phyloP scores from a whole-genome alignment of 2,329 filamentous ascomycete species.

The Ploettnerulaceae sp. region DNA sequence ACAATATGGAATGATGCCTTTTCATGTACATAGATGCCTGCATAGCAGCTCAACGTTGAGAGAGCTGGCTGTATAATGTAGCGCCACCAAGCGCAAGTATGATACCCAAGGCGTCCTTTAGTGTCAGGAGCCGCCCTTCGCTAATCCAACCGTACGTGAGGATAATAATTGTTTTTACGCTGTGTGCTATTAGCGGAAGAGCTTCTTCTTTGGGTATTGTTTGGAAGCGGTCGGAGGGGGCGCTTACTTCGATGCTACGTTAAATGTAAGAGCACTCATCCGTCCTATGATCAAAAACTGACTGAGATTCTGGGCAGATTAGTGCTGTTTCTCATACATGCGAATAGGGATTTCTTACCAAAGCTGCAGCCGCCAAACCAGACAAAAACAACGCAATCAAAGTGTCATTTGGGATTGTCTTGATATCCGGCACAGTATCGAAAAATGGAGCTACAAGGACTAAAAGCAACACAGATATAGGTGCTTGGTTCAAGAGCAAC shows the following conservation, averaged over 20 bases:
- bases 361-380: constrained; percentile 40
- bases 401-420: constrained; percentile 36
- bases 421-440: constrained; percentile 34
- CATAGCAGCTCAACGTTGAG: constrained; percentile 25
- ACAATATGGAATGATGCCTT: too few species aligned
- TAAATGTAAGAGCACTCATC: constrained; percentile 32
- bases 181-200: constrained; percentile 29
- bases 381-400: constrained; percentile 38
- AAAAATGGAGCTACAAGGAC: constrained; percentile 41
- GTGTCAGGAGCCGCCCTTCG: constrained; percentile 39
- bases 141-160: constrained; percentile 42
- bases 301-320: constrained; percentile 30
- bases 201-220: background rate
- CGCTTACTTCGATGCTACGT: constrained; percentile 32
- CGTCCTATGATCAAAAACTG: constrained; percentile 38
- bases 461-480: constrained; percentile 41
- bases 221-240: background rate
- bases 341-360: constrained; percentile 21
- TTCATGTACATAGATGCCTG: too few species aligned
- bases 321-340: constrained; percentile 21
- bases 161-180: constrained; percentile 43
- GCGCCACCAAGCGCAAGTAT: constrained; percentile 41
- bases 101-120: constrained; percentile 39
- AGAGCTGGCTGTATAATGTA: constrained; percentile 41
- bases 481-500: constrained; percentile 42